Base-by-base conservation (phyloP, 768 basidiomycete genomes). In the Suillus clintonianus region DNA sequence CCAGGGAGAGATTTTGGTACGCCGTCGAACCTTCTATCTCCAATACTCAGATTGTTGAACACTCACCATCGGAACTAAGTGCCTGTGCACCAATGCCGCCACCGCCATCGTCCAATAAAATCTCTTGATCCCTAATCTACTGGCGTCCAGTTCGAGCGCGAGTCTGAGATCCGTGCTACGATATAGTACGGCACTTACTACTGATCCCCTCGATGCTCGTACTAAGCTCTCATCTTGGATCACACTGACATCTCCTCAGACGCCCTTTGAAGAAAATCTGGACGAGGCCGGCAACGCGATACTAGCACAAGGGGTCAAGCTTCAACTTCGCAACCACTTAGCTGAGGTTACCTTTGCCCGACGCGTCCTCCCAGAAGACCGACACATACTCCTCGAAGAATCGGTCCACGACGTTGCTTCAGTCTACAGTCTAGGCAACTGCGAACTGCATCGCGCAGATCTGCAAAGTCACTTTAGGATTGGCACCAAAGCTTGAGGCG, bases 381-480 rank as follows among this genome's bases (percentile, higher is more conserved):
- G n/a, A n/a, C n/a, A n/a, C n/a, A n/a, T n/a, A n/a, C n/a, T n/a
- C n/a, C n/a, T n/a, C n/a, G n/a, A n/a, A n/a, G n/a, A n/a, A n/a
- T n/a, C n/a, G n/a, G n/a, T n/a, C n/a, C n/a, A n/a, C n/a, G n/a
- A n/a, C n/a, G n/a, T n/a, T n/a, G n/a, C n/a, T n/a, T n/a, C n/a
- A n/a, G n/a, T n/a, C n/a, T n/a, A n/a, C n/a, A n/a, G n/a, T n/a
- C n/a, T n/a, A n/a, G n/a, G n/a, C n/a, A n/a, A n/a, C n/a, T n/a
- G n/a, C n/a, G n/a, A n/a, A n/a, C n/a, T n/a, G n/a, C 79, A 78
- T 48, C 76, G 80, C 36, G 77, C 77, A 19, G 83, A 86, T 65
- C 77, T 96, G 36, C 86, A 88, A 67, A 74, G 76, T 90, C 89
- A 90, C 27, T 27, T 2, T 27, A 4, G 27, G 27, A 27, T 4